Conservation (phyloP, 2,329 filamentous ascomycete genomes). For the Xylaria sp. region DNA sequence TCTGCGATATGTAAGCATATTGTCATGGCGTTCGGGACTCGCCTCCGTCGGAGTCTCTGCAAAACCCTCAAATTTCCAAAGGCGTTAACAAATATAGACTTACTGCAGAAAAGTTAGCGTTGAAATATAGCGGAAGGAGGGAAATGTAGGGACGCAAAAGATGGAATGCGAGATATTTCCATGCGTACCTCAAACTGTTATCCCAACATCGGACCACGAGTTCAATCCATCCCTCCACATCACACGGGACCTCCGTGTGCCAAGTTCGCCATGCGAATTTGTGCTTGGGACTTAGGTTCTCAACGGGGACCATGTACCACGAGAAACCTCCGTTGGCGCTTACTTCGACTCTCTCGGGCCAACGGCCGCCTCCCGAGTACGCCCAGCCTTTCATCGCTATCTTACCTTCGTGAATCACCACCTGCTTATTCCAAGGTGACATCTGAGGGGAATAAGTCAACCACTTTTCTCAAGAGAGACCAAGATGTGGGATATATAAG, state of each 20-base stretch:
- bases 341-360: slow-evolving; percentile 72
- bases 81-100: too few species aligned
- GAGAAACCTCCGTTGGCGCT: slow-evolving; percentile 69
- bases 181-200: slow-evolving; percentile 58
- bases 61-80: too few species aligned
- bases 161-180: too few species aligned
- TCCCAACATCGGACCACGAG: slow-evolving; percentile 69
- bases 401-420: slow-evolving; percentile 67
- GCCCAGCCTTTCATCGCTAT: slow-evolving; percentile 69
- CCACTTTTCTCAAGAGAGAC: neutral
- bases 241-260: slow-evolving; percentile 70
- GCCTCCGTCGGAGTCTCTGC: too few species aligned
- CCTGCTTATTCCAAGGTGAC: slow-evolving; percentile 68
- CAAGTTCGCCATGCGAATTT: slow-evolving; percentile 73
- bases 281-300: slow-evolving; percentile 70
- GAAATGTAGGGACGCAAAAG: too few species aligned
- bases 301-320: slow-evolving; percentile 71
- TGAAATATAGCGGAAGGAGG: too few species aligned
- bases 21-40: too few species aligned
- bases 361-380: slow-evolving; percentile 66
- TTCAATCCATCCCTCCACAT: slow-evolving; percentile 70
- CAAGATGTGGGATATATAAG: neutral
- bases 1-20: slow-evolving; percentile 54
- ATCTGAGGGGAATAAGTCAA: slow-evolving; percentile 52
- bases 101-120: slow-evolving; percentile 21